A percentile compares a stretch with the other conserved stretches of the same genome.
Conservation (phyloP, 257 asterid species). For the Eustoma russellianum region DNA sequence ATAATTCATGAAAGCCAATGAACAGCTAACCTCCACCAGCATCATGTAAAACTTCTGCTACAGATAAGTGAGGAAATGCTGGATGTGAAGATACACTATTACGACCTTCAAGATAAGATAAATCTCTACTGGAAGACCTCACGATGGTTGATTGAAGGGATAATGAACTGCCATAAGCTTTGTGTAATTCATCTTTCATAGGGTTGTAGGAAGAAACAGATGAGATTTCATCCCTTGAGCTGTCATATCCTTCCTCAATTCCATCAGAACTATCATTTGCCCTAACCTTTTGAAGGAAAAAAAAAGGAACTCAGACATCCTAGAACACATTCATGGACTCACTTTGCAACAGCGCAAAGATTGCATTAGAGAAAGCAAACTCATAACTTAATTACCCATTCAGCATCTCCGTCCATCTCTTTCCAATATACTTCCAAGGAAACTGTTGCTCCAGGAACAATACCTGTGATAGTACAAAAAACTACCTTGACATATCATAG, state of each 20-base stretch:
- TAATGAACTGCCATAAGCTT: constrained; percentile 68
- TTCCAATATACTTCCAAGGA: constrained; percentile 75
- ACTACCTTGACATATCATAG: not conserved
- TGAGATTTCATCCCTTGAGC: constrained; percentile 77
- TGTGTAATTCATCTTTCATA: constrained; percentile 47
- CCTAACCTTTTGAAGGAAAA: constrained; percentile 51
- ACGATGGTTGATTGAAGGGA: constrained; percentile 66
- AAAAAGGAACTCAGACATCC: not conserved
- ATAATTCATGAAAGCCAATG: not conserved
- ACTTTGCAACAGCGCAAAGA: constrained; percentile 1
- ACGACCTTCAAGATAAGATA: constrained; percentile 57
- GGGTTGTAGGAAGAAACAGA: constrained; percentile 78
- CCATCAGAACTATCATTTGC: constrained; percentile 66
- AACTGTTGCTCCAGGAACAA: constrained; percentile 62
- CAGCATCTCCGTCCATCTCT: constrained; percentile 84
- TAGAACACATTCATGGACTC: not conserved
- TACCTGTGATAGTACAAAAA: constrained; percentile 51
- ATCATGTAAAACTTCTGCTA: constrained; percentile 61
- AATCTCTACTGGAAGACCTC: constrained; percentile 75
- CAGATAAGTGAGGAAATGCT: constrained; percentile 68
- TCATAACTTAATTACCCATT: constrained; percentile 49
- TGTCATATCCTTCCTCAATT: constrained; percentile 85
- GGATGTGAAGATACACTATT: constrained; percentile 54
- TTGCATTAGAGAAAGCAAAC: constrained; percentile 10
- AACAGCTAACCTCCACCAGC: constrained; percentile 40